Evolutionary conservation across 1,139 yeast species (phyloP).

Genomic region (Arxiozyma heterogenica): DNA sequence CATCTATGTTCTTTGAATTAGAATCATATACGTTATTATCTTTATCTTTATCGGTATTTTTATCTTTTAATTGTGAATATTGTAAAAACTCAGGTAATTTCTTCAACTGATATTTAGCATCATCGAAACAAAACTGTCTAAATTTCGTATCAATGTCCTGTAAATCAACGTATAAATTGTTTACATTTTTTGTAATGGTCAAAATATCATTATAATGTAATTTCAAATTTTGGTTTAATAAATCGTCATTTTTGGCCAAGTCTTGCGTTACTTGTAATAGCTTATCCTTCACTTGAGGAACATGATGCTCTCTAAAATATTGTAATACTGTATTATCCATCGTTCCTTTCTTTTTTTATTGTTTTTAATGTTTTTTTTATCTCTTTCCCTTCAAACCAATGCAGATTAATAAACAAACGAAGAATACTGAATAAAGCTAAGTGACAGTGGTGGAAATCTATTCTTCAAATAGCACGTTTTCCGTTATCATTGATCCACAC

Average conservation of each 20-base stretch:
- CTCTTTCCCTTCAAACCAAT: too few relatives aligned
- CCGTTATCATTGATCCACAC: too few relatives aligned
- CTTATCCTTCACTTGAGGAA: slow-evolving; percentile 9
- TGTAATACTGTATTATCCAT: slow-evolving; percentile 5
- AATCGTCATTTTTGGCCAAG: slow-evolving; percentile 8
- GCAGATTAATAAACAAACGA: too few relatives aligned
- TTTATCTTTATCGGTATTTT: neutral
- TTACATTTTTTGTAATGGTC: slow-evolving; percentile 18
- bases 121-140: slow-evolving; percentile 27
- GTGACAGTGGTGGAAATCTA: too few relatives aligned
- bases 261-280: slow-evolving; percentile 6
- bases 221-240: slow-evolving; percentile 16
- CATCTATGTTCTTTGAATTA: neutral
- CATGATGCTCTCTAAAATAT: slow-evolving; percentile 6
- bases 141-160: slow-evolving; percentile 19
- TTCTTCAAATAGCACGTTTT: too few relatives aligned
- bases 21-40: neutral
- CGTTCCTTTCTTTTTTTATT: too few relatives aligned
- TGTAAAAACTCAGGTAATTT: slow-evolving; percentile 13
- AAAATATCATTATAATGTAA: slow-evolving; percentile 20
- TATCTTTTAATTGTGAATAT: too few relatives aligned
- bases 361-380: too few relatives aligned
- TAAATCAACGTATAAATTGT: slow-evolving; percentile 11
- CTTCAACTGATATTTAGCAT: slow-evolving; percentile 18
- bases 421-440: too few relatives aligned